phyloP scores from a whole-genome alignment of 495 filamentous ascomycete species.

The Neurospora hispaniola region DNA sequence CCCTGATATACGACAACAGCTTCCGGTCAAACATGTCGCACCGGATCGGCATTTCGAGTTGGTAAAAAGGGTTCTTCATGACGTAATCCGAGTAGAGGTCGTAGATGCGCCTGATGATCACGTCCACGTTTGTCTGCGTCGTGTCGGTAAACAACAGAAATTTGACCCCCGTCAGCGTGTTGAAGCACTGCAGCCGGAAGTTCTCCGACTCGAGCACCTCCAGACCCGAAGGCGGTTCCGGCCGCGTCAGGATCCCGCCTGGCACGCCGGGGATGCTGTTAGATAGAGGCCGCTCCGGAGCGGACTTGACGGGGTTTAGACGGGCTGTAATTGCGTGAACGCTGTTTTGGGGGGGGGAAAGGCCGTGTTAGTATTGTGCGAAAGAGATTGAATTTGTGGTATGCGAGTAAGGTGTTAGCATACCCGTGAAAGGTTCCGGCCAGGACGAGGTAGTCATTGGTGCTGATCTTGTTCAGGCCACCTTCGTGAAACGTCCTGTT shows the following conservation, averaged over 20 bases:
- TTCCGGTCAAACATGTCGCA: conserved; percentile 91
- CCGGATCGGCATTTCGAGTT: conserved; percentile 91
- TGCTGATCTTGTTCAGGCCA: conserved; percentile 71
- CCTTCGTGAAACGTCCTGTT: conserved; percentile 80
- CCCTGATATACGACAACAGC: conserved; percentile 60
- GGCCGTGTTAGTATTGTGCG: neutral
- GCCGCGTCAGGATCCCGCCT: conserved; percentile 40
- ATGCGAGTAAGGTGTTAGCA: conserved; percentile 4
- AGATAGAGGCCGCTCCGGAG: conserved; percentile 14
- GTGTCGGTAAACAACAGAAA: conserved; percentile 94
- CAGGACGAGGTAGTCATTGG: conserved; percentile 94
- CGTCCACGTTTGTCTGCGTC: conserved; percentile 75
- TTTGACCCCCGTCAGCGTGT: conserved; percentile 86
- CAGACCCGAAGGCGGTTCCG: conserved; percentile 57
- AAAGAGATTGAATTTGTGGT: neutral
- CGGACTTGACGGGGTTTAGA: conserved; percentile 49
- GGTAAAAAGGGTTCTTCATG: conserved; percentile 99
- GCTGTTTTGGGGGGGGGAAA: conserved; percentile 31
- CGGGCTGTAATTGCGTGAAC: conserved; percentile 87
- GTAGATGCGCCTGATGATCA: conserved; percentile 72
- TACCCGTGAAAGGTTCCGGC: conserved; percentile 96
- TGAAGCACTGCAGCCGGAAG: conserved; percentile 92
- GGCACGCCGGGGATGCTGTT: conserved; percentile 30
- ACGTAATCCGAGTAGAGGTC: conserved; percentile 95
- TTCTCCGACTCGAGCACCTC: conserved; percentile 85